A percentile compares a stretch with the other conserved stretches of the same genome.
These are phyloP conservation scores for Pseudopyrenochaeta lycopersici DNA, from an alignment of 2,329 filamentous ascomycete genomes.

Conservation along the genomic window DNA sequence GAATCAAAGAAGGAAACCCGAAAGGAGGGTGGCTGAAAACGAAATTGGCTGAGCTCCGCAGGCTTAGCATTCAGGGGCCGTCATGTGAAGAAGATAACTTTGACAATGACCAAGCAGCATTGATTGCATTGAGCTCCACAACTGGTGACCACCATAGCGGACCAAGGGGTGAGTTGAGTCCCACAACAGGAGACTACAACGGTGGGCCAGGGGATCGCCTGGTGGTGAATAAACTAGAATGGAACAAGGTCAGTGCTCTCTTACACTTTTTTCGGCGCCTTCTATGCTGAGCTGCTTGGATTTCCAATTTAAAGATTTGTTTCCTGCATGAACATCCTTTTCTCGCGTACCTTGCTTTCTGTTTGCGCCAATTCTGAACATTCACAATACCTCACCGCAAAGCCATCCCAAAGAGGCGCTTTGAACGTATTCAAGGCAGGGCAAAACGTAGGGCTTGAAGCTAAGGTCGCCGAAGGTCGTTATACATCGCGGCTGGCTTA, in stretches of 20 bases:
- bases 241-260: conserved; percentile 38
- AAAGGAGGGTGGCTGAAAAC: conserved; percentile 39
- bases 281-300: not conserved
- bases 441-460: no score
- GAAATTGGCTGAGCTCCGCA: conserved; percentile 32
- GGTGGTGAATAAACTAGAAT: conserved; percentile 23
- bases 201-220: conserved; percentile 28
- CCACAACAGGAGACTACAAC: conserved; percentile 25
- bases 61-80: not conserved
- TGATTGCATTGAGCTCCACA: no score
- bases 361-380: no score
- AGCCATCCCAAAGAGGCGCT: no score
- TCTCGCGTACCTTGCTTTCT: no score
- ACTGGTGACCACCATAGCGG: not conserved
- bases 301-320: no score
- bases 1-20: conserved; percentile 22
- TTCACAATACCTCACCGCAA: no score
- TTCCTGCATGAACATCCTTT: no score
- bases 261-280: not conserved
- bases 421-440: no score
- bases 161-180: conserved; percentile 12
- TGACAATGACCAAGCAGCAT: no score
- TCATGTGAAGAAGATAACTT: not conserved
- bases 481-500: conserved; percentile 26
- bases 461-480: conserved; percentile 22